A percentile compares a stretch with the other conserved stretches of the same genome.
Evolutionary conservation across 768 basidiomycete species (phyloP).

Genomic region (Baorangia bicolor): DNA sequence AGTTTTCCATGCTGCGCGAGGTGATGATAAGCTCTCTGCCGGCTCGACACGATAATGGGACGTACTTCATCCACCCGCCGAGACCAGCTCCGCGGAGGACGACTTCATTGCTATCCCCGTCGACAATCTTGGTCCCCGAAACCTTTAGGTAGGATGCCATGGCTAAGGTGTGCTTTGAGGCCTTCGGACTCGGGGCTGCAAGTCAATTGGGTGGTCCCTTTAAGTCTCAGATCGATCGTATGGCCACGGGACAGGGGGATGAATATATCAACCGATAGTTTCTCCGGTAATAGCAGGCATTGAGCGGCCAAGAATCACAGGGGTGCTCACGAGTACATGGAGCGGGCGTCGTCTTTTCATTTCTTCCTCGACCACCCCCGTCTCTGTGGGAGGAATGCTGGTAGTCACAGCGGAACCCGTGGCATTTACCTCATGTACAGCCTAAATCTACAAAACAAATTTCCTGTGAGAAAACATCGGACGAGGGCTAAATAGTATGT

Average conservation of each 20-base stretch:
- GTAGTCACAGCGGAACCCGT: neutral
- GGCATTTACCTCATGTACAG: slow-evolving; percentile 5
- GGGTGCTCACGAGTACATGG: neutral
- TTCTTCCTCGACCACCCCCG: neutral
- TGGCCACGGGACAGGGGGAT: neutral
- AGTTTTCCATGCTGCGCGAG: slow-evolving; percentile 66
- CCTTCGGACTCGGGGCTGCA: too few species aligned
- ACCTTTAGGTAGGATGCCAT: slow-evolving; percentile 50
- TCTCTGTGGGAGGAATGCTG: neutral
- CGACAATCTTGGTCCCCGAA: slow-evolving; percentile 58
- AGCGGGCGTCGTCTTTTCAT: neutral
- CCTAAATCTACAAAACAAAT: slow-evolving; percentile 24
- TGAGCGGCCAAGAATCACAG: slow-evolving; percentile 1
- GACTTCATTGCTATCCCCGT: slow-evolving; percentile 54
- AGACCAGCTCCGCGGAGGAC: slow-evolving; percentile 73
- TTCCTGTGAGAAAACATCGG: slow-evolving; percentile 8
- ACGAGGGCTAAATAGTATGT: slow-evolving; percentile 21
- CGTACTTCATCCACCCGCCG: slow-evolving; percentile 86
- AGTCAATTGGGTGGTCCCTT: neutral
- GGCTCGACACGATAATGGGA: slow-evolving; percentile 19
- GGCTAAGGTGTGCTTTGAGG: neutral
- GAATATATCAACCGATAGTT: slow-evolving; percentile 14
- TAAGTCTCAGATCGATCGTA: neutral
- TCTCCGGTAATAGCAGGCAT: slow-evolving; percentile 6
- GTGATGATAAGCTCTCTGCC: slow-evolving; percentile 1